These are phyloP conservation scores for Trichophyton rubrum DNA, from an alignment of 2,329 filamentous ascomycete species.

Conservation along the genomic window DNA sequence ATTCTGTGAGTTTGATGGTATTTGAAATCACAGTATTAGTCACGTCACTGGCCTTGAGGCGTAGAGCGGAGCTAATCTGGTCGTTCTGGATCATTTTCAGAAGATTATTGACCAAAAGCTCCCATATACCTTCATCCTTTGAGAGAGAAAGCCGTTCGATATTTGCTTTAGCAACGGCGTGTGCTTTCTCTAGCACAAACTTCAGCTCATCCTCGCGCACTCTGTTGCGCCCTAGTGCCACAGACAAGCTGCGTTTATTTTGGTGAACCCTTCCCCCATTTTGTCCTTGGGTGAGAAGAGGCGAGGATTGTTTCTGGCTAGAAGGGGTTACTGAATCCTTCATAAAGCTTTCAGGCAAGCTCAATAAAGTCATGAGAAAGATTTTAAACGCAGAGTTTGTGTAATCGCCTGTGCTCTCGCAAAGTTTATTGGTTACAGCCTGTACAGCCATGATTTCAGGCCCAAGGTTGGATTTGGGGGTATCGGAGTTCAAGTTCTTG, in stretches of 20 bases:
- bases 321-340: conserved; percentile 37
- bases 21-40: conserved; percentile 36
- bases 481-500: conserved; percentile 30
- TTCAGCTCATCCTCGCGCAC: conserved; percentile 34
- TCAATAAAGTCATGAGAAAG: conserved; percentile 63
- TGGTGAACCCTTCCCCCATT: conserved; percentile 24
- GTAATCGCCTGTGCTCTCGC: conserved; percentile 88
- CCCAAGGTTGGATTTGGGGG: conserved; percentile 51
- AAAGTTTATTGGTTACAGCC: conserved; percentile 68
- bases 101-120: conserved; percentile 46
- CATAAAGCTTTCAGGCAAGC: conserved; percentile 43
- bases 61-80: conserved; percentile 27
- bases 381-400: conserved; percentile 69
- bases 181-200: conserved; percentile 58
- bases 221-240: conserved; percentile 29
- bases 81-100: conserved; percentile 34
- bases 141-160: conserved; percentile 60
- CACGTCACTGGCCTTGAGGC: conserved; percentile 48
- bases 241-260: conserved; percentile 30
- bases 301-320: conserved; percentile 31
- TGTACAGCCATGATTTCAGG: conserved; percentile 80
- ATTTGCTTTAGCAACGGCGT: conserved; percentile 61
- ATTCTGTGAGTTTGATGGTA: conserved; percentile 30
- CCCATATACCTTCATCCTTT: conserved; percentile 64
- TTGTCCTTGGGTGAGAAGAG: conserved; percentile 17